These are phyloP conservation scores for Penicillium expansum DNA, from an alignment of 2,329 filamentous ascomycete genomes.

Conservation along the genomic window DNA sequence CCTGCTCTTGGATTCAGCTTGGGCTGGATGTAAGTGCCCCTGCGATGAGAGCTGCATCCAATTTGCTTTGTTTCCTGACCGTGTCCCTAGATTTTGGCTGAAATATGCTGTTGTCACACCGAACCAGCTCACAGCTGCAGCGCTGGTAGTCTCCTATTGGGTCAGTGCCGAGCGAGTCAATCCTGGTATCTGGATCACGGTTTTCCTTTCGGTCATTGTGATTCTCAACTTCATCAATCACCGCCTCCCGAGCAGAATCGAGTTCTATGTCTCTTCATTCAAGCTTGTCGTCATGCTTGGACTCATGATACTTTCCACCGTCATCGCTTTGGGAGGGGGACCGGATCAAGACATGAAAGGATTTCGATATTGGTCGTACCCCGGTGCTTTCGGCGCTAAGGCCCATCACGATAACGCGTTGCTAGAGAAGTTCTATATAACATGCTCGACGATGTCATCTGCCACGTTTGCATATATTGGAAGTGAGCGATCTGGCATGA, in stretches of 20 bases:
- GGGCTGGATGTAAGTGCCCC: constrained; percentile 59
- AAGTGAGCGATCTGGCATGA: constrained; percentile 72
- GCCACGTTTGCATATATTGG: constrained; percentile 76
- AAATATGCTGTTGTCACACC: constrained; percentile 82
- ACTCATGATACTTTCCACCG: constrained; percentile 61
- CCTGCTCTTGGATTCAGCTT: constrained; percentile 76
- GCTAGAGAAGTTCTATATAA: constrained; percentile 55
- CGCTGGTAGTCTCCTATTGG: constrained; percentile 77
- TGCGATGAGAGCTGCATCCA: neutral
- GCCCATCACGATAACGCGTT: constrained; percentile 32
- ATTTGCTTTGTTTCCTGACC: constrained; percentile 4
- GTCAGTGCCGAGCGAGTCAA: constrained; percentile 62
- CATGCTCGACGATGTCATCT: constrained; percentile 69
- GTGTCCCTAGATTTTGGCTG: constrained; percentile 51
- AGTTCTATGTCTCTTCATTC: constrained; percentile 56
- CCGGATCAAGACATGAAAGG: constrained; percentile 59
- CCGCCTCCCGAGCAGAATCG: constrained; percentile 64
- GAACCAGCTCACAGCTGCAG: constrained; percentile 75
- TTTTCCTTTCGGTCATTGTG: constrained; percentile 62
- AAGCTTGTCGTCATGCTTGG: constrained; percentile 65
- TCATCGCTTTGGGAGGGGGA: constrained; percentile 64
- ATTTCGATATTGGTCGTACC: constrained; percentile 63
- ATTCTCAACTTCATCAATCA: constrained; percentile 67
- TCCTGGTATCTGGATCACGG: constrained; percentile 72
- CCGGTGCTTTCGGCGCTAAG: constrained; percentile 54